phyloP scores from a whole-genome alignment of 2,329 filamentous ascomycete genomes.

The Tolypocladium pustulatum region DNA sequence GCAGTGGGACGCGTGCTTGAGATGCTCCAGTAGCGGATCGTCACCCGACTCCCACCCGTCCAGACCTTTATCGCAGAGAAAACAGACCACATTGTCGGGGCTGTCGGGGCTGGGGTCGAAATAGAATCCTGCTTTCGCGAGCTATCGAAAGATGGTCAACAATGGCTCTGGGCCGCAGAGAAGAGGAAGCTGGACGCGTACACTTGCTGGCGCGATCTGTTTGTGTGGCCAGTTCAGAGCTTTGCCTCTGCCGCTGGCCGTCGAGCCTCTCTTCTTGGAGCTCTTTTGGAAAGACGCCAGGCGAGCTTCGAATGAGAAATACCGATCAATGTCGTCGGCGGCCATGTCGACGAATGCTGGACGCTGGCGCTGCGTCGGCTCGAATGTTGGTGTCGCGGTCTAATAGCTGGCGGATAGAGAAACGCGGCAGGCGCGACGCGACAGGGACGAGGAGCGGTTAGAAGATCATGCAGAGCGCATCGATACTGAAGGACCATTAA shows the following conservation, averaged over 20 bases:
- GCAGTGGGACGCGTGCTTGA: slow-evolving; percentile 72
- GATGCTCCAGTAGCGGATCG: slow-evolving; percentile 72
- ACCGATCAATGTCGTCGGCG: slow-evolving; percentile 30
- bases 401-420: neutral
- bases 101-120: slow-evolving; percentile 66
- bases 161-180: neutral
- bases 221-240: slow-evolving; percentile 66
- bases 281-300: slow-evolving; percentile 67
- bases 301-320: slow-evolving; percentile 61
- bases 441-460: neutral
- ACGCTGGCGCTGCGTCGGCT: slow-evolving; percentile 10
- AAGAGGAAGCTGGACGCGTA: slow-evolving; percentile 7
- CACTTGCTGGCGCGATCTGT: slow-evolving; percentile 20
- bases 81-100: slow-evolving; percentile 84
- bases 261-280: slow-evolving; percentile 61
- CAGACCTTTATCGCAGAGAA: slow-evolving; percentile 71
- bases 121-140: slow-evolving; percentile 86
- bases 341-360: slow-evolving; percentile 16
- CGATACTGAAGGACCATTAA: neutral
- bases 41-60: slow-evolving; percentile 90
- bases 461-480: slow-evolving; percentile 2
- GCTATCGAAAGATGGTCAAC: slow-evolving; percentile 37
- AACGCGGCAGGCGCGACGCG: slow-evolving; percentile 9
- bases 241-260: slow-evolving; percentile 43
- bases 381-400: slow-evolving; percentile 4